Conservation (phyloP, 345 rosid genomes). For the Litchi chinensis region DNA sequence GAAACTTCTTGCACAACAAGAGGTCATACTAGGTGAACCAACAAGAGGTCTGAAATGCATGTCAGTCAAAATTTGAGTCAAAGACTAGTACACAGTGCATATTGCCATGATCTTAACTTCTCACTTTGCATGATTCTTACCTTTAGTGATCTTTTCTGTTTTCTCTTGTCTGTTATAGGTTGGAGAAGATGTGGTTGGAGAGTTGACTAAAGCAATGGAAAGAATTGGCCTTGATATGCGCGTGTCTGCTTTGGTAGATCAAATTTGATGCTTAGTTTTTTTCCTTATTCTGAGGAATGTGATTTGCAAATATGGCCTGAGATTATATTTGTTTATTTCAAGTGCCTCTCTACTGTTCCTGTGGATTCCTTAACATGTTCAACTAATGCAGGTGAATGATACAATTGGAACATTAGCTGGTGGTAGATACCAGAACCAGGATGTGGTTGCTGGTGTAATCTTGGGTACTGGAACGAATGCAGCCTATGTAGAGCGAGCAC, state of each 20-base stretch:
- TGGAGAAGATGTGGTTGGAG: constrained; percentile 85
- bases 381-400: constrained; percentile 70
- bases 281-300: constrained; percentile 1
- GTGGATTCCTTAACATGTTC: constrained; percentile 10
- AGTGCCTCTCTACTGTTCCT: background rate
- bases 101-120: background rate
- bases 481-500: constrained; percentile 80
- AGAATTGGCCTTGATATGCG: constrained; percentile 82
- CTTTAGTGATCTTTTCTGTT: constrained; percentile 12
- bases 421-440: constrained; percentile 69
- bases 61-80: background rate
- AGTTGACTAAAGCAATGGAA: constrained; percentile 73
- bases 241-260: constrained; percentile 77
- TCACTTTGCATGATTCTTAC: background rate
- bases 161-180: constrained; percentile 45
- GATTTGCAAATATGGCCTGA: background rate
- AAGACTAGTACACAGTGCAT: background rate
- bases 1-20: no score
- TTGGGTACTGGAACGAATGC: constrained; percentile 94
- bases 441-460: constrained; percentile 82
- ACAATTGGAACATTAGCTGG: constrained; percentile 91
- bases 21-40: no score
- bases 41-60: constrained; percentile 3
- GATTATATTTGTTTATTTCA: background rate
- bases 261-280: constrained; percentile 8